phyloP scores from a whole-genome alignment of 2,329 filamentous ascomycete genomes.

The Tolypocladium nubicola region DNA sequence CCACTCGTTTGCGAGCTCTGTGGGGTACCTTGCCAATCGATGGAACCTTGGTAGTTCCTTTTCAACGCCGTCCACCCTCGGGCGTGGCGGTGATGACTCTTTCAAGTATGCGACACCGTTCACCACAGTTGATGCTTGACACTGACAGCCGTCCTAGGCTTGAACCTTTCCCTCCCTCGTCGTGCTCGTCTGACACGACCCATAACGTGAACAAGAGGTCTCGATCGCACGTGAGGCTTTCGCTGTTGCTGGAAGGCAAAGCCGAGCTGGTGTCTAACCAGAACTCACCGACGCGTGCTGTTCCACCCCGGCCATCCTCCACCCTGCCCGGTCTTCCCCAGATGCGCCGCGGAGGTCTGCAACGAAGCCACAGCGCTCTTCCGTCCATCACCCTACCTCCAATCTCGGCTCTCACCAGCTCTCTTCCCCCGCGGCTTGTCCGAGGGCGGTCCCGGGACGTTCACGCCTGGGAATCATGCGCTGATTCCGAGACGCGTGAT shows the following conservation, averaged over 20 bases:
- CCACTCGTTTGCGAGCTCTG: conserved; percentile 30
- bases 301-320: conserved; percentile 35
- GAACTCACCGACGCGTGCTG: conserved; percentile 50
- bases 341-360: conserved; percentile 42
- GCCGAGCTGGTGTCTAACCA: conserved; percentile 72
- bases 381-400: conserved; percentile 46
- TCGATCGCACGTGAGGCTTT: conserved; percentile 57
- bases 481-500: conserved; percentile 68
- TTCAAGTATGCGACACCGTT: conserved; percentile 28
- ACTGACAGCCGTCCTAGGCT: conserved; percentile 17
- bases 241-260: conserved; percentile 79
- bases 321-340: conserved; percentile 35
- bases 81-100: conserved; percentile 29
- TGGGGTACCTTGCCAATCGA: conserved; percentile 44
- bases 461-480: conserved; percentile 84
- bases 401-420: conserved; percentile 40
- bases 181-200: conserved; percentile 30
- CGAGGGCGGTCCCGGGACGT: conserved; percentile 77
- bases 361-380: conserved; percentile 62
- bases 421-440: conserved; percentile 43
- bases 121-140: not conserved
- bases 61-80: conserved; percentile 34
- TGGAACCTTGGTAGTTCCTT: conserved; percentile 45
- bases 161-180: conserved; percentile 32
- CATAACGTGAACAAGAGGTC: conserved; percentile 22